These are phyloP conservation scores for Boletus reticulatus DNA, from an alignment of 768 basidiomycete species.

Conservation along the genomic window DNA sequence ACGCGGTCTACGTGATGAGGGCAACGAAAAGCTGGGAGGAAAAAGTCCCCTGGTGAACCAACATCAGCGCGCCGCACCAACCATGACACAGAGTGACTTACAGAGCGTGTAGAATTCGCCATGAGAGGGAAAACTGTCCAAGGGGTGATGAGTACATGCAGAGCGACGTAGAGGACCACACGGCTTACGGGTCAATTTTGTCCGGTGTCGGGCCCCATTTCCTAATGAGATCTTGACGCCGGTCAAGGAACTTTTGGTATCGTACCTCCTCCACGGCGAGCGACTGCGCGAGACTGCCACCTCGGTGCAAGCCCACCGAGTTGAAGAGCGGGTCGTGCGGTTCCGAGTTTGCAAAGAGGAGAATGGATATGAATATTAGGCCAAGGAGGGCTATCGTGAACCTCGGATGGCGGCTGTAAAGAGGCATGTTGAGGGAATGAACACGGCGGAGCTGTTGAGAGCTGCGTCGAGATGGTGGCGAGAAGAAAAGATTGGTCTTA, in stretches of 20 bases:
- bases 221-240: conserved; percentile 45
- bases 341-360: conserved; percentile 27
- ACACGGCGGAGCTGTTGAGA: conserved; percentile 12
- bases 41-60: conserved; percentile 50
- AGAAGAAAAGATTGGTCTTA: neutral
- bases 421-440: conserved; percentile 21
- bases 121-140: conserved; percentile 26
- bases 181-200: conserved; percentile 37
- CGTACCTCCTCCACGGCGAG: conserved; percentile 21
- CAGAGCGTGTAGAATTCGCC: conserved; percentile 34
- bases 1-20: conserved; percentile 49
- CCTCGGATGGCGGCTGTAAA: conserved; percentile 30
- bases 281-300: conserved; percentile 4
- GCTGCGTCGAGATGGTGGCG: neutral
- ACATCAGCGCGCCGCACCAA: conserved; percentile 11
- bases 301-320: conserved; percentile 3
- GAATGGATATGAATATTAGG: conserved; percentile 24
- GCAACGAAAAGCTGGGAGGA: conserved; percentile 47
- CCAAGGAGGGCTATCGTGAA: conserved; percentile 29
- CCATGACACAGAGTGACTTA: conserved; percentile 4
- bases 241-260: conserved; percentile 42
- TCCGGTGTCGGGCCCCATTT: conserved; percentile 55
- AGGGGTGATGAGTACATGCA: neutral
- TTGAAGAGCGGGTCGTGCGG: neutral
- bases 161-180: neutral